Percentiles rank a stretch among this genome's conserved stretches.
These are phyloP conservation scores for Amanita jacksonii DNA, from an alignment of 768 basidiomycete genomes.

Conservation along the genomic window DNA sequence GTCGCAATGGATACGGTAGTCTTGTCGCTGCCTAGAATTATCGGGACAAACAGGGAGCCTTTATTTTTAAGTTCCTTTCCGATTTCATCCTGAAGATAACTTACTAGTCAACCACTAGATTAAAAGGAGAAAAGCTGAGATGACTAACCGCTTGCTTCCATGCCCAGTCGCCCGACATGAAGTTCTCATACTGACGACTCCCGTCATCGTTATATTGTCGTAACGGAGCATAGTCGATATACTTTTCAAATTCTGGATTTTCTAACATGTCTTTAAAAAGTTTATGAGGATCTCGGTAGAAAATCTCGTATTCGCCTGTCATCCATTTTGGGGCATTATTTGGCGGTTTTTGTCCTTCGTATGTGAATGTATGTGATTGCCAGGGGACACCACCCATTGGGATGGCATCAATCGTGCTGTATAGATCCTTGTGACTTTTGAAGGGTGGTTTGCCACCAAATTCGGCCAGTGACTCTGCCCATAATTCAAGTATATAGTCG, in stretches of 20 bases:
- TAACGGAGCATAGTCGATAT: constrained; percentile 26
- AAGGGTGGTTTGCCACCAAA: constrained; percentile 24
- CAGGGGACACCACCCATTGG: constrained; percentile 26
- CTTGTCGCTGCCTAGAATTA: constrained; percentile 30
- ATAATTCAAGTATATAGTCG: background rate
- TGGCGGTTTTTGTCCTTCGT: constrained; percentile 13
- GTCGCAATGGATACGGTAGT: constrained; percentile 28
- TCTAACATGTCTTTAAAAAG: constrained; percentile 16
- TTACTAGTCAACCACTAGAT: too few species aligned
- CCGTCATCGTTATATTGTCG: constrained; percentile 22
- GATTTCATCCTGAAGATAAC: constrained; percentile 21
- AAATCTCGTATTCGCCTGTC: constrained; percentile 19
- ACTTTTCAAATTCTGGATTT: background rate
- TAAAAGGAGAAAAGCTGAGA: background rate
- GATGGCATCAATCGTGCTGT: constrained; percentile 26
- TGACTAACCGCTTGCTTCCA: constrained; percentile 29
- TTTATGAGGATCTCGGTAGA: constrained; percentile 20
- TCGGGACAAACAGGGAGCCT: constrained; percentile 22
- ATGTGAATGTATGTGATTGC: constrained; percentile 22
- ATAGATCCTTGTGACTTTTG: constrained; percentile 19
- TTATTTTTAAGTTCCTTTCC: constrained; percentile 14
- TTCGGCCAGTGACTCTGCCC: constrained; percentile 15
- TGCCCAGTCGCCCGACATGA: constrained; percentile 33
- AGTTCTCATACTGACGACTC: constrained; percentile 18
- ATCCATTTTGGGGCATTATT: constrained; percentile 23